These are phyloP conservation scores for Fusarium avenaceum DNA, from an alignment of 2,329 filamentous ascomycete genomes.

Conservation along the genomic window DNA sequence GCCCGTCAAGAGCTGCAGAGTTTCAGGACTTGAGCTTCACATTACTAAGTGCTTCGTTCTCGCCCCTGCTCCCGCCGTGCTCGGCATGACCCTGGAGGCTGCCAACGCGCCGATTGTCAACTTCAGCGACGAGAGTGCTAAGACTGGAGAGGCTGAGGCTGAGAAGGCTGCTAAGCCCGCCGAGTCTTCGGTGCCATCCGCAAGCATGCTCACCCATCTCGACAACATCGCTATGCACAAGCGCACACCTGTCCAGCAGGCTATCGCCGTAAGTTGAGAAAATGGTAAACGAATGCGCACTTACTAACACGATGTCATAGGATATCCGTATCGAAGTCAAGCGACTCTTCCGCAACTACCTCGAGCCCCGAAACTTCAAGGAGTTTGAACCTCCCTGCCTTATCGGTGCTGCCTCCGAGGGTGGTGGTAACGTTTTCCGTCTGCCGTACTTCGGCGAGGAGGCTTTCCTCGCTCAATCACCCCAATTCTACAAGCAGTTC, in stretches of 20 bases:
- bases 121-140: conserved; percentile 69
- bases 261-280: conserved; percentile 67
- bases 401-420: conserved; percentile 90
- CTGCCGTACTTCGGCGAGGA: conserved; percentile 90
- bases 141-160: conserved; percentile 58
- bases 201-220: conserved; percentile 85
- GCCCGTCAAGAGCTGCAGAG: conserved; percentile 87
- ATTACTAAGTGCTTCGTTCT: conserved; percentile 87
- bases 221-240: conserved; percentile 96
- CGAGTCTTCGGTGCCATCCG: conserved; percentile 68
- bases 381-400: conserved; percentile 90
- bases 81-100: conserved; percentile 70
- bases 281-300: not conserved
- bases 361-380: conserved; percentile 60
- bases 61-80: conserved; percentile 69
- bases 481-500: conserved; percentile 90
- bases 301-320: not conserved
- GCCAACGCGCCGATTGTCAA: conserved; percentile 69
- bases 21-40: conserved; percentile 87
- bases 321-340: conserved; percentile 27
- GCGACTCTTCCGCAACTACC: conserved; percentile 67
- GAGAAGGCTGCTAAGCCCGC: conserved; percentile 59
- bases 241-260: conserved; percentile 89
- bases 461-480: conserved; percentile 84
- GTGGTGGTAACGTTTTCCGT: conserved; percentile 91